Conservation (phyloP, 192 early-diverging fungal species). For the Entomortierella chlamydospora region DNA sequence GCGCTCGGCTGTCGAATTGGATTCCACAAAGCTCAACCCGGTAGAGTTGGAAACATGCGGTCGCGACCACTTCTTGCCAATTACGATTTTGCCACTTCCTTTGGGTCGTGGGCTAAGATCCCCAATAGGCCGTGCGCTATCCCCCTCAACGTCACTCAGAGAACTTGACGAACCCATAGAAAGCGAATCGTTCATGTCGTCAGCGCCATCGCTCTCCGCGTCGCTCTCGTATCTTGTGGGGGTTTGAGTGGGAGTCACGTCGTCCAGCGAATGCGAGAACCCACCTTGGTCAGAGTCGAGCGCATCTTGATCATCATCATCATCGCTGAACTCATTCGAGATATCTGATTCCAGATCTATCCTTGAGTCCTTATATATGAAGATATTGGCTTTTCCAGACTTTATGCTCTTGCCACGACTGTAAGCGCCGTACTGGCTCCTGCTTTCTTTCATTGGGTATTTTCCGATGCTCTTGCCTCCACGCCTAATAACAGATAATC, state of each 20-base stretch:
- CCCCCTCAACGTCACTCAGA: slow-evolving; percentile 21
- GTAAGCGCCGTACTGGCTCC: not conserved
- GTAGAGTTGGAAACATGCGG: not conserved
- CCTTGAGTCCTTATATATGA: slow-evolving; percentile 14
- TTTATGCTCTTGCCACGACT: slow-evolving; percentile 39
- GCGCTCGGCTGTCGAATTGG: not conserved
- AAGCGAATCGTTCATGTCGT: slow-evolving; percentile 2
- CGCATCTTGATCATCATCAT: not conserved
- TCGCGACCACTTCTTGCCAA: not conserved
- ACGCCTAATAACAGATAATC: slow-evolving; percentile 19
- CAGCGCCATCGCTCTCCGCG: not conserved
- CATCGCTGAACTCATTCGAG: slow-evolving; percentile 25
- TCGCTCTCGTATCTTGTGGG: slow-evolving; percentile 21
- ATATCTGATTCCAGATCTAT: slow-evolving; percentile 21
- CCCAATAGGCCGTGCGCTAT: not conserved
- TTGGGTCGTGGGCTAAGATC: not conserved
- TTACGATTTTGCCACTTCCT: not conserved
- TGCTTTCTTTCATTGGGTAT: slow-evolving; percentile 13
- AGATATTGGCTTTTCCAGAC: slow-evolving; percentile 21
- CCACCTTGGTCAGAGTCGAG: not conserved
- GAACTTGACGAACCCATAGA: slow-evolving; percentile 23
- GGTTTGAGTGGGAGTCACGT: not conserved
- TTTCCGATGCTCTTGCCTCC: slow-evolving; percentile 46
- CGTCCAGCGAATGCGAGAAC: no score
- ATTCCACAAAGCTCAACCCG: not conserved